phyloP scores from a whole-genome alignment of 1,139 yeast species.

The Yamadazyma conglobata region DNA sequence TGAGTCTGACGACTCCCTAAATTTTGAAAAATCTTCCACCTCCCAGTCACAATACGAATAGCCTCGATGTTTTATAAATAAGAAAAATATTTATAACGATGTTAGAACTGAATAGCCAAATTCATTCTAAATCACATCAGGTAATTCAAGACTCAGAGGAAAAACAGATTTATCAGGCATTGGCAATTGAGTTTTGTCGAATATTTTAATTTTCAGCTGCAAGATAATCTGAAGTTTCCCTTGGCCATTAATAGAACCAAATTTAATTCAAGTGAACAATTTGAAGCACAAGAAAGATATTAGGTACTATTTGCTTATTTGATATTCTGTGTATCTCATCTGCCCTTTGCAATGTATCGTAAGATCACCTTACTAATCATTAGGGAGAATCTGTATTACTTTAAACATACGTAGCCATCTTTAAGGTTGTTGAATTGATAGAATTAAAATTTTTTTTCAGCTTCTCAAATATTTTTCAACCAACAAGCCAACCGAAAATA shows the following conservation, averaged over 20 bases:
- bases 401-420: slow-evolving; percentile 19
- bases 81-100: slow-evolving; percentile 29
- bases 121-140: slow-evolving; percentile 39
- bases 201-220: slow-evolving; percentile 27
- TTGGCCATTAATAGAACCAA: too few relatives aligned
- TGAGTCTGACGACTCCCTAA: slow-evolving; percentile 5
- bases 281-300: neutral
- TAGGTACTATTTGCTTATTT: too few relatives aligned
- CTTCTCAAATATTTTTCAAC: slow-evolving; percentile 1
- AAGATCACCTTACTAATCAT: neutral
- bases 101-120: slow-evolving; percentile 46
- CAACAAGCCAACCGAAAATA: neutral
- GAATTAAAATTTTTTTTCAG: slow-evolving; percentile 8
- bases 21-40: slow-evolving; percentile 3
- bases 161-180: slow-evolving; percentile 49
- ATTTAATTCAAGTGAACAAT: too few relatives aligned
- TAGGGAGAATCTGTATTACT: slow-evolving; percentile 1
- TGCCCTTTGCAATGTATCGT: slow-evolving; percentile 6
- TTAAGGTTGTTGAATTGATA: slow-evolving; percentile 5
- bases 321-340: slow-evolving; percentile 4
- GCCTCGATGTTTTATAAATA: slow-evolving; percentile 17
- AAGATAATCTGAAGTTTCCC: slow-evolving; percentile 47
- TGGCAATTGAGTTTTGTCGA: slow-evolving; percentile 33
- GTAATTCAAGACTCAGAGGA: slow-evolving; percentile 38
- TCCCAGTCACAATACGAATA: slow-evolving; percentile 9